phyloP scores from a whole-genome alignment of 495 filamentous ascomycete species.

The Penicillium lividum region DNA sequence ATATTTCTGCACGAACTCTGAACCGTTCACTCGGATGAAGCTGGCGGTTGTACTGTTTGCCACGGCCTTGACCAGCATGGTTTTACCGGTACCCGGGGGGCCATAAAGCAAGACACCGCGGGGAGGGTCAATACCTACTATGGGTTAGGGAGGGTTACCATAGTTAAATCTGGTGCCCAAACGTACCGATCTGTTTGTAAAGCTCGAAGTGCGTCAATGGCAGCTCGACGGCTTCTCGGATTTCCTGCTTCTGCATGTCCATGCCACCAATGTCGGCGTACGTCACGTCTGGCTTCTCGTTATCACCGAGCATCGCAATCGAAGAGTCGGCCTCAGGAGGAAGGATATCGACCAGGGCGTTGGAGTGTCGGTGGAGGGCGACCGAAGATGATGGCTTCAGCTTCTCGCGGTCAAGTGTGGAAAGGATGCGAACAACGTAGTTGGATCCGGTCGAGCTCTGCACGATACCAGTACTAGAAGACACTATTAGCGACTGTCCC shows the following conservation, averaged over 20 bases:
- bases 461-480: constrained; percentile 86
- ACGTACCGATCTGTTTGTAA: constrained; percentile 87
- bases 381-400: constrained; percentile 97
- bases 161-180: background rate
- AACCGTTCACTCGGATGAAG: constrained; percentile 97
- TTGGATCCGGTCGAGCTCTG: constrained; percentile 98
- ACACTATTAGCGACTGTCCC: constrained; percentile 26
- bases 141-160: constrained; percentile 23
- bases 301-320: constrained; percentile 94
- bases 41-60: constrained; percentile 97
- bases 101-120: constrained; percentile 95
- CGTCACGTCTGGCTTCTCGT: constrained; percentile 97
- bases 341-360: constrained; percentile 96
- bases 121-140: constrained; percentile 86
- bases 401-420: constrained; percentile 95
- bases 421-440: constrained; percentile 97
- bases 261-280: constrained; percentile 97
- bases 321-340: constrained; percentile 97
- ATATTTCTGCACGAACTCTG: constrained; percentile 98
- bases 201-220: constrained; percentile 96
- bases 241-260: constrained; percentile 99
- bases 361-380: constrained; percentile 95
- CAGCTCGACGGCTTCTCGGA: constrained; percentile 94
- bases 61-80: constrained; percentile 97
- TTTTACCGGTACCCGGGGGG: constrained; percentile 96